Base-by-base conservation (phyloP, 192 early-diverging fungal genomes). In the Gigaspora rosea region DNA sequence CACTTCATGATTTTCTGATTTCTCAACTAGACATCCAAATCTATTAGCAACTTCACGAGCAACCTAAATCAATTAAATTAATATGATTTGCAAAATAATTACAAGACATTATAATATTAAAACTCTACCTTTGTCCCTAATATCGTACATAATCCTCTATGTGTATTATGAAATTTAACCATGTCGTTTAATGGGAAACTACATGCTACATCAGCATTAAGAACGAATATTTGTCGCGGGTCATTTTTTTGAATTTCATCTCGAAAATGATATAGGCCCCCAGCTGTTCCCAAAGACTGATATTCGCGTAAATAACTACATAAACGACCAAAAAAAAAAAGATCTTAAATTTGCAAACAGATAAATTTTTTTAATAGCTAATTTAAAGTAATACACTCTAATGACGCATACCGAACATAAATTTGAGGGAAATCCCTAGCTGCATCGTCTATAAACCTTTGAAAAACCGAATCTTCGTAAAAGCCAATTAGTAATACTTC, bases 191-290 rank as follows among this genome's bases (percentile, higher is more conserved):
- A 88, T 33, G 97, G 96, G 89, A 97, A 97, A 32, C 92, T 93
- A 73, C 92, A 95, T 59, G 95, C 95, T 78, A 99, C 95, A 82
- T 99, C 97, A 35, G 95, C 95, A 84, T 99, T 95, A 78, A 99
- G 85, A 78, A 99, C 96, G 84, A 98, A 98, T 77, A 99, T 90
- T 79, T 94, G 91, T 66, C 96, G 91, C 16, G 96, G 95, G 77
- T 91, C 88, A 52, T 95, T 96, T 52, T 94, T 90, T 78, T 95
- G 77, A 79, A 99, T 97, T 85, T 97, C 94, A 82, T 99, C 96
- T 78, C 97, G 94, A 91, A 99, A 99, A 83, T 99, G 97, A 87
- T 95, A 97, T 76, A 99, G 84, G 33, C 96, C 96, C 73, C 97
- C 97, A 54, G 94, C 97, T 16, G 97, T 99, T 18, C 97, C 97